A percentile compares a stretch with the other conserved stretches of the same genome.
Conservation (phyloP, 371 early-diverging fungal genomes). For the Actinomucor elegans region DNA sequence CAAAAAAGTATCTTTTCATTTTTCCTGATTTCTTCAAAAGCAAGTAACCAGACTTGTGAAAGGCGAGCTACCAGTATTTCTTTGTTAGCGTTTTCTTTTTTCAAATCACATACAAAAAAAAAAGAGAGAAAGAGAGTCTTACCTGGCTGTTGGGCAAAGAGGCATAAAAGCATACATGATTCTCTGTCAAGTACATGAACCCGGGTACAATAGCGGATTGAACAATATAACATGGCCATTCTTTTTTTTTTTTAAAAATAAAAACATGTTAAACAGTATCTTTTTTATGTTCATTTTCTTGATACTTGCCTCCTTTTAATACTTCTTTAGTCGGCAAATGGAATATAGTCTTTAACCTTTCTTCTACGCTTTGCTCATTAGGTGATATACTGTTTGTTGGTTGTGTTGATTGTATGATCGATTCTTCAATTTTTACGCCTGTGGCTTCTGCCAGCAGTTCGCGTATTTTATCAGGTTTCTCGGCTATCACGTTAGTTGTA, state of each 20-base stretch:
- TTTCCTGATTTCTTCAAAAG: constrained; percentile 45
- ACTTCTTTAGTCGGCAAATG: constrained; percentile 56
- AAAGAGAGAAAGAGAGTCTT: neutral
- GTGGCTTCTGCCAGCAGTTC: constrained; percentile 45
- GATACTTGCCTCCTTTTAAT: constrained; percentile 48
- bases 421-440: constrained; percentile 21
- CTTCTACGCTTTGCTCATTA: constrained; percentile 33
- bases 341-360: constrained; percentile 63
- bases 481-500: neutral
- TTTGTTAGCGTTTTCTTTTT: neutral
- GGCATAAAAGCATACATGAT: constrained; percentile 74
- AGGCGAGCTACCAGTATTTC: constrained; percentile 35
- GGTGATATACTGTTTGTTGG: neutral
- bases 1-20: constrained; percentile 66
- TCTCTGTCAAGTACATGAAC: constrained; percentile 67
- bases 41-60: constrained; percentile 67
- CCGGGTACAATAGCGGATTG: constrained; percentile 72
- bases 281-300: too few relatives aligned
- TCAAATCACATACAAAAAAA: too few relatives aligned
- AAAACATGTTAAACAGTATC: too few relatives aligned
- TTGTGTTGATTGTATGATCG: neutral
- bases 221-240: constrained; percentile 75
- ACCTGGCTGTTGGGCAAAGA: constrained; percentile 57
- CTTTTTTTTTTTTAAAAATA: too few relatives aligned
- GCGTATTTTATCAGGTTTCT: constrained; percentile 24